A percentile compares a stretch with the other conserved stretches of the same genome.
phyloP scores from a whole-genome alignment of 2,329 filamentous ascomycete species.

The Fusarium redolens region DNA sequence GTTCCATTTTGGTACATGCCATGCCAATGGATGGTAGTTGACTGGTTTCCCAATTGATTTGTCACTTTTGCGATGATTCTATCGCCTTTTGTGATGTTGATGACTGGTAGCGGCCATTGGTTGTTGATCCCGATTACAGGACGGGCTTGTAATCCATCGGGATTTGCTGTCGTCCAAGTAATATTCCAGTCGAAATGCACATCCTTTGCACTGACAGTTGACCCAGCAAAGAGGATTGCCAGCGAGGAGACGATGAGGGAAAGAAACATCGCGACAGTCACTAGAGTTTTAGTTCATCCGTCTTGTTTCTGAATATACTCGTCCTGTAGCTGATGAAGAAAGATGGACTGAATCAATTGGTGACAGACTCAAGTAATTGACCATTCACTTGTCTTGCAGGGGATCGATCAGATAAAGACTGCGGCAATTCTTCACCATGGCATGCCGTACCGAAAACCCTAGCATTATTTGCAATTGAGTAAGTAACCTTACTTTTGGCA shows the following conservation, averaged over 20 bases:
- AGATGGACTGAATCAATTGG: background rate
- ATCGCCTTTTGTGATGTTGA: background rate
- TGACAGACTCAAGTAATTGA: background rate
- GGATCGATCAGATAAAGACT: background rate
- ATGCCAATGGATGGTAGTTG: background rate
- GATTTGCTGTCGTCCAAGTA: background rate
- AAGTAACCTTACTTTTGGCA: background rate
- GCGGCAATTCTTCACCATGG: background rate
- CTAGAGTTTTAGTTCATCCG: background rate
- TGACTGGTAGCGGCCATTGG: background rate
- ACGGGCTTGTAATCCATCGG: background rate
- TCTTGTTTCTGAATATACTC: too few relatives aligned
- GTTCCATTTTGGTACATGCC: background rate
- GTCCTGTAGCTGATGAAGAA: background rate
- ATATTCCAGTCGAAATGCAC: conserved; percentile 1
- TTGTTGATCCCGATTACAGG: conserved; percentile 1
- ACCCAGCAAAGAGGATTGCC: background rate
- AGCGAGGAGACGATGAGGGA: background rate
- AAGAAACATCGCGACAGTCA: background rate
- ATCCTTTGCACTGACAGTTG: background rate
- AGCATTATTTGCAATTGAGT: background rate
- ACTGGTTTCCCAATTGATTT: background rate
- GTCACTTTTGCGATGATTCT: background rate
- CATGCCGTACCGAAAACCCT: background rate
- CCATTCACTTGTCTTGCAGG: background rate